A percentile compares a stretch with the other conserved stretches of the same genome.
Conservation (phyloP, 2,329 filamentous ascomycete genomes). For the Botryotinia globosa region DNA sequence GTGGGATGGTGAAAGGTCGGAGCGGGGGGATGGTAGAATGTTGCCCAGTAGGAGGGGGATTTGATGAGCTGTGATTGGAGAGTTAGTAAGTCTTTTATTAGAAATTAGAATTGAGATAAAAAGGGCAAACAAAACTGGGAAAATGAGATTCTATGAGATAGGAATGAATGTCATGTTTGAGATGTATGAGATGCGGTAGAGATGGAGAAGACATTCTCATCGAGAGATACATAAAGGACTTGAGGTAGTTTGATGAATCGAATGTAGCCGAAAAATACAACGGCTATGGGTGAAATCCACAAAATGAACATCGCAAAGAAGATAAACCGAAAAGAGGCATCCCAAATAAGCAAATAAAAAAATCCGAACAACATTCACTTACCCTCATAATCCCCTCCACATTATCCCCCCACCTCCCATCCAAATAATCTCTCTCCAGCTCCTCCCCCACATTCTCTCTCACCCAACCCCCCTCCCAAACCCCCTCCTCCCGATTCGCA, state of each 20-base stretch:
- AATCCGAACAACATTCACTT: background rate
- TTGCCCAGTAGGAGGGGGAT: slow-evolving; percentile 4
- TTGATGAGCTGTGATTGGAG: background rate
- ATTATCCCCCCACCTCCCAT: slow-evolving; percentile 2
- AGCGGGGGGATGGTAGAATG: background rate
- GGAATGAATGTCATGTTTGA: no score
- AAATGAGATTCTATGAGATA: background rate
- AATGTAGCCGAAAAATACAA: background rate
- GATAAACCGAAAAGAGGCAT: no score
- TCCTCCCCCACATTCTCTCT: slow-evolving; percentile 1
- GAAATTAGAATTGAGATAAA: background rate
- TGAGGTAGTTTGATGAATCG: background rate
- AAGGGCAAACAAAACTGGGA: no score
- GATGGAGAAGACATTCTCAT: no score
- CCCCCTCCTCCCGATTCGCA: slow-evolving; percentile 33
- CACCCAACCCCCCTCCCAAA: slow-evolving; percentile 35
- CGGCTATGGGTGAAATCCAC: background rate
- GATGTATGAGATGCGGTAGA: background rate
- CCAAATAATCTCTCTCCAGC: slow-evolving; percentile 6
- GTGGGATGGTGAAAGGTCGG: background rate
- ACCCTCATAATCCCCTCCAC: slow-evolving; percentile 7
- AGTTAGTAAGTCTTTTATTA: background rate
- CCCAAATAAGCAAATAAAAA: background rate
- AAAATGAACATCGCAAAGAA: background rate
- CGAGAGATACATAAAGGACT: background rate